Evolutionary conservation across 257 asterid genomes (phyloP).

Genomic region (Primulina tabacum): DNA sequence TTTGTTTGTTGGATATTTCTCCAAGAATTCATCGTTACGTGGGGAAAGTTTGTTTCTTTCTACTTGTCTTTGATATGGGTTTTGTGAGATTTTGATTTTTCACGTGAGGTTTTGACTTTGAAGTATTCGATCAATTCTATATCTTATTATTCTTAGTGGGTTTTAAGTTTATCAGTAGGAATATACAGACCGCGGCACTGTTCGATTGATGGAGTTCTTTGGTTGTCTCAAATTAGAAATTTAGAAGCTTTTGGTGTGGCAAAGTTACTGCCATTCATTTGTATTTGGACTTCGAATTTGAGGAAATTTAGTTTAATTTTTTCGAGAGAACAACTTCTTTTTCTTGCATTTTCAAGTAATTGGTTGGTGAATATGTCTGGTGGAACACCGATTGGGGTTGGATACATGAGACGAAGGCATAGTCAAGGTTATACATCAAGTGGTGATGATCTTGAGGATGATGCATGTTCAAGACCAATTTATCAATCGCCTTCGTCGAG

Average conservation of each 20-base stretch:
- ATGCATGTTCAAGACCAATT: conserved; percentile 48
- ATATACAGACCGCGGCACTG: conserved; percentile 6
- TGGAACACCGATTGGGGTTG: conserved; percentile 51
- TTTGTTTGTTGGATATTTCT: neutral
- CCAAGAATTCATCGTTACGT: conserved; percentile 16
- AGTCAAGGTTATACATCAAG: conserved; percentile 64
- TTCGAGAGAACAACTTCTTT: conserved; percentile 7
- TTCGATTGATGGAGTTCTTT: conserved; percentile 13
- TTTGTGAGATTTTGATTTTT: conserved; percentile 27
- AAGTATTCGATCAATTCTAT: conserved; percentile 1
- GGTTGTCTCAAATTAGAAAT: neutral
- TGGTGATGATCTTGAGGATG: conserved; percentile 66
- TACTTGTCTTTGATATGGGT: conserved; percentile 27
- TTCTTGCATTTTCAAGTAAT: neutral
- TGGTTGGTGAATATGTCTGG: conserved; percentile 45
- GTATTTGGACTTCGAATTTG: neutral
- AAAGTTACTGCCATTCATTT: neutral
- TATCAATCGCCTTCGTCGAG: conserved; percentile 28
- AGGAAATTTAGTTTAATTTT: conserved; percentile 12
- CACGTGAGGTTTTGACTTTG: conserved; percentile 23
- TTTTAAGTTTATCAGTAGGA: conserved; percentile 3
- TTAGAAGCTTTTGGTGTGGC: conserved; percentile 15
- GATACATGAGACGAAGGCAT: conserved; percentile 54
- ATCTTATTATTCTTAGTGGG: neutral
- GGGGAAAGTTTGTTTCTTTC: conserved; percentile 15